These are phyloP conservation scores for Taxawa tesnikishii DNA, from an alignment of 2,329 filamentous ascomycete genomes.

Conservation along the genomic window DNA sequence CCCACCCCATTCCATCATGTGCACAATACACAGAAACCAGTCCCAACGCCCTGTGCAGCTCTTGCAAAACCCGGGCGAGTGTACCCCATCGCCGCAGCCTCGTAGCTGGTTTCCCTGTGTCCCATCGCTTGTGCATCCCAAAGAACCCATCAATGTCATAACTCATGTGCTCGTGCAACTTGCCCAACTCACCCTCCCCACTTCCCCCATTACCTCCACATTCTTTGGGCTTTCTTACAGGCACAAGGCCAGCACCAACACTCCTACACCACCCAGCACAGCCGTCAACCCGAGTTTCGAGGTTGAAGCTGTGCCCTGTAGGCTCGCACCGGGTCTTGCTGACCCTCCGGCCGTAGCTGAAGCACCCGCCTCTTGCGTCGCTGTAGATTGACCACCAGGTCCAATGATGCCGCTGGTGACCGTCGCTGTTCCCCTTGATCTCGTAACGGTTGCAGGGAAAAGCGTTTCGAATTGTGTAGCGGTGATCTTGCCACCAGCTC, in stretches of 20 bases:
- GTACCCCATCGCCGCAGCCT: no score
- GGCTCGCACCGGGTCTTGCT: neutral
- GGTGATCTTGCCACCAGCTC: constrained; percentile 18
- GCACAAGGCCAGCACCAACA: constrained; percentile 1
- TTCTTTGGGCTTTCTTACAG: neutral
- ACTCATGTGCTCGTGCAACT: no score
- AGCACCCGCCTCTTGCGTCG: neutral
- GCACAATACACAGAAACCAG: no score
- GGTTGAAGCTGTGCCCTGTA: constrained; percentile 3
- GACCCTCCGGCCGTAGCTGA: neutral
- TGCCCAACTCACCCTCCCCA: no score
- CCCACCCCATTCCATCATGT: no score
- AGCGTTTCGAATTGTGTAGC: constrained; percentile 20
- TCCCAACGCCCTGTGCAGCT: no score
- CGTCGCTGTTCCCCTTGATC: constrained; percentile 7
- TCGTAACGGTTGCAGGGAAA: constrained; percentile 25
- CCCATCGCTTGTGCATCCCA: no score
- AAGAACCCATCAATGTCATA: no score
- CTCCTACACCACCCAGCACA: neutral
- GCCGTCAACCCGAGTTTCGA: neutral
- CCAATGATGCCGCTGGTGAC: neutral
- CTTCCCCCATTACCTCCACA: constrained; percentile 1
- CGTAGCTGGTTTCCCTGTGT: no score
- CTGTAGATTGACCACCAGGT: neutral
- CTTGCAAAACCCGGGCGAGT: no score